Base-by-base conservation (phyloP, 331 rosid species). In the Pyrus hybrid region DNA sequence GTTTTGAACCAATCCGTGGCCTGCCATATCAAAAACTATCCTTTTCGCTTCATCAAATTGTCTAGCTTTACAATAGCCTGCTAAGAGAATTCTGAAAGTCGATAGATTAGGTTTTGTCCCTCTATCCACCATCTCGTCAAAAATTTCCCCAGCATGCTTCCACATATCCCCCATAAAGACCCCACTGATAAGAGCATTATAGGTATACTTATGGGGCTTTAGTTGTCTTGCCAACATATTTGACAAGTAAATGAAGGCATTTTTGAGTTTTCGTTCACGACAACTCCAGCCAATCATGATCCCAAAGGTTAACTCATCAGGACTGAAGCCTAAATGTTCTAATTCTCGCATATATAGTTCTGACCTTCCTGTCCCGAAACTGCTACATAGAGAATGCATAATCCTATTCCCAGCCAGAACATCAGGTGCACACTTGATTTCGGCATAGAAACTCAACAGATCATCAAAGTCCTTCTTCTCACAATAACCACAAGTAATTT, bases 231-330 rank as follows among this genome's bases (percentile, higher is more conserved):
- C 82, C 79, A 86, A 75, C 83, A 94, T 77, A 68, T 85, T 81
- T 21, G 92, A 85, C 35, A 94, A 33, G 77, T 85, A 90, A 68
- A 82, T 53, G 57, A 92, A 84, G 5, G 96, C 89, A 49, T 81
- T 79, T 72, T 77, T 85, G 77, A 92, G 83, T 72, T 88, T 85
- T 72, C 82, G 87, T 76, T 87, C 85, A 10, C 20, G 77, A 75
- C 96, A 90, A 80, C 90, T 88, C 99, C 96, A 92, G 72, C 95
- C 84, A 65, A 94, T 94, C 78, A 94, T 83, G 72, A 94, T 88
- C 43, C 96, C 99, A 65, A 85, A 88, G 72, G 96, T 92, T 77
- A 85, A 79, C 87, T 89, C 97, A 82, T 87, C 85, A 60, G 91
- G 91, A 75, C 28, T 32, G 70, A 92, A 92, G 71, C 97, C 92